Percentiles rank a stretch among this genome's conserved stretches.
These are phyloP conservation scores for Phytophthora megakarya DNA, from an alignment of 352 stramenopile genomes.

Conservation along the genomic window DNA sequence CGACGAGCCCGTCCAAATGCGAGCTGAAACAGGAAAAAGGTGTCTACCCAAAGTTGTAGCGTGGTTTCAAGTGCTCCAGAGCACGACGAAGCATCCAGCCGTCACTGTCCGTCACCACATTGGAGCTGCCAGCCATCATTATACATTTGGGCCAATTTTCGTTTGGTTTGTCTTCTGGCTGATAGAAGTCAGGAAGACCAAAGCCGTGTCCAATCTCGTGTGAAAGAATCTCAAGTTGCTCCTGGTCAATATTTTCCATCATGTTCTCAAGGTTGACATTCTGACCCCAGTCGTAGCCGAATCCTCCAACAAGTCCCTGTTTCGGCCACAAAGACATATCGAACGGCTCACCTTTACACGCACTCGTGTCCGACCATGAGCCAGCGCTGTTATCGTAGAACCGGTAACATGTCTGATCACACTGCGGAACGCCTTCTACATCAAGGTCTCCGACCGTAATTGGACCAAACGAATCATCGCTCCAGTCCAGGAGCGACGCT, in stretches of 20 bases:
- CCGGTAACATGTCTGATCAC: conserved; percentile 39
- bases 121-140: conserved; percentile 23
- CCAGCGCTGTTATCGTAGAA: conserved; percentile 33
- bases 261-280: conserved; percentile 35
- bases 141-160: conserved; percentile 11
- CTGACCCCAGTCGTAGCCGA: conserved; percentile 21
- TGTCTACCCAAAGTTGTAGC: conserved; percentile 21
- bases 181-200: conserved; percentile 18
- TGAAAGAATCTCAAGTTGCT: conserved; percentile 30
- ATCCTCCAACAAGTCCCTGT: conserved; percentile 29
- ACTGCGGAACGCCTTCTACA: conserved; percentile 33
- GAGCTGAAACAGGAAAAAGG: too few relatives aligned
- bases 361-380: conserved; percentile 29
- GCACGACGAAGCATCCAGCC: conserved; percentile 29
- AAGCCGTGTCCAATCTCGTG: conserved; percentile 42
- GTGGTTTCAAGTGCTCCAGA: conserved; percentile 17
- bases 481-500: conserved; percentile 15
- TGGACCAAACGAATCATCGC: conserved; percentile 24
- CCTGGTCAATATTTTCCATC: conserved; percentile 25
- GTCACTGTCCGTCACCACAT: conserved; percentile 19
- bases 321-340: conserved; percentile 45
- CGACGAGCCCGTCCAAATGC: too few relatives aligned
- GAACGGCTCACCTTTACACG: conserved; percentile 37
- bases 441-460: conserved; percentile 39
- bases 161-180: conserved; percentile 4